A percentile compares a stretch with the other conserved stretches of the same genome.
These are phyloP conservation scores for Zychaea mexicana DNA, from an alignment of 371 early-diverging fungal species.

Conservation along the genomic window DNA sequence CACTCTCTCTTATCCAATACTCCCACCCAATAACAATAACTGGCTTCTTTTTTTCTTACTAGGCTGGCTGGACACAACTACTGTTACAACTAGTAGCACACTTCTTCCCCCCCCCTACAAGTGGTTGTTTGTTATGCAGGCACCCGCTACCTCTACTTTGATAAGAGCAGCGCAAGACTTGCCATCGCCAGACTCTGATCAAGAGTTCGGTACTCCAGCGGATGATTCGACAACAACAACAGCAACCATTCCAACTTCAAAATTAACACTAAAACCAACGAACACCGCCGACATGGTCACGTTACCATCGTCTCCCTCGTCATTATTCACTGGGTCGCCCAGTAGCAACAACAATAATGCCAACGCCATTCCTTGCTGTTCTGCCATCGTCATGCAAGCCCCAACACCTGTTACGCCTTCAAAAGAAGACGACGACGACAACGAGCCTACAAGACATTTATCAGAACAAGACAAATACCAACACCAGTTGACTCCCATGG, in stretches of 20 bases:
- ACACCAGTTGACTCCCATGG: slow-evolving; percentile 5
- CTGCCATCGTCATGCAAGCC: not conserved
- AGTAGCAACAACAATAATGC: not conserved
- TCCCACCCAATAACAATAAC: too few species aligned
- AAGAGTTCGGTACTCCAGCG: not conserved
- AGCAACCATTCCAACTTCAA: not conserved
- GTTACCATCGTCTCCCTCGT: slow-evolving; percentile 5
- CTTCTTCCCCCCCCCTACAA: not conserved
- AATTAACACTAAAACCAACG: not conserved
- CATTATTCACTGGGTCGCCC: slow-evolving; percentile 1
- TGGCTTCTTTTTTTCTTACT: too few species aligned
- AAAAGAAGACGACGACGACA: not conserved
- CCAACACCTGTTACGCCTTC: not conserved
- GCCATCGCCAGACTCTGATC: slow-evolving; percentile 12
- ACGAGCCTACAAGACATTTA: not conserved
- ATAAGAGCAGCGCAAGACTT: not conserved
- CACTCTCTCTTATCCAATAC: too few species aligned
- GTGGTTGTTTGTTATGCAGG: slow-evolving; percentile 13
- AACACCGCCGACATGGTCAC: slow-evolving; percentile 1
- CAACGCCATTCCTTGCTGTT: not conserved
- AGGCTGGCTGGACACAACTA: too few species aligned
- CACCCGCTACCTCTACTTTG: slow-evolving; percentile 1
- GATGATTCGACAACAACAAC: not conserved
- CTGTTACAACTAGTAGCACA: too few species aligned
- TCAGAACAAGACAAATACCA: not conserved